phyloP scores from a whole-genome alignment of 306 rosid genomes.

The Acmispon strigosus region DNA sequence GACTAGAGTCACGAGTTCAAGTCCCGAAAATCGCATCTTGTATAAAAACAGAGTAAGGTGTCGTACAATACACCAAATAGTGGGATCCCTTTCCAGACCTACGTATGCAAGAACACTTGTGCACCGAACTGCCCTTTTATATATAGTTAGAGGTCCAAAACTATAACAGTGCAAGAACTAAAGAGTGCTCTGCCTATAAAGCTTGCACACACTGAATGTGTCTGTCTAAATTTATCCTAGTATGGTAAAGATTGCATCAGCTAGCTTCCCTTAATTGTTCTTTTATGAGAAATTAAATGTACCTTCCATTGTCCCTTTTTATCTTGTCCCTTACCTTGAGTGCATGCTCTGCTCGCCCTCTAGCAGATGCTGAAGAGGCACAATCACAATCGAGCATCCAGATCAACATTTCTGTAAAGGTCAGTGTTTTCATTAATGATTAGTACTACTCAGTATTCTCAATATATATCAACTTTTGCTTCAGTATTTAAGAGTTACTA shows the following conservation, averaged over 20 bases:
- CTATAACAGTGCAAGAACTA: neutral
- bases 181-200: neutral
- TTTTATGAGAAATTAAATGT: slow-evolving; percentile 12
- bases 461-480: too few relatives aligned
- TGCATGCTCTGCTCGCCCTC: slow-evolving; percentile 34
- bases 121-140: too few relatives aligned
- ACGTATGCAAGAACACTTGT: too few relatives aligned
- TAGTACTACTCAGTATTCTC: too few relatives aligned
- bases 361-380: neutral
- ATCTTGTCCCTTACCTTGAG: slow-evolving; percentile 32
- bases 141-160: neutral
- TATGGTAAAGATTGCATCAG: neutral
- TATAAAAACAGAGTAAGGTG: too few relatives aligned
- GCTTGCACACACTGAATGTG: neutral
- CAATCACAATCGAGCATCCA: neutral
- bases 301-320: slow-evolving; percentile 8
- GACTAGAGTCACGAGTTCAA: too few relatives aligned
- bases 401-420: slow-evolving; percentile 22
- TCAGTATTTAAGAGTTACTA: too few relatives aligned
- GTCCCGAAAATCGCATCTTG: too few relatives aligned
- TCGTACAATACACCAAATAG: too few relatives aligned
- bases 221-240: neutral
- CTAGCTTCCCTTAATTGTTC: neutral
- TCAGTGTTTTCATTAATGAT: neutral
- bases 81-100: too few relatives aligned